phyloP scores from a whole-genome alignment of 148 eudicot genomes.

The Heliamphora exappendiculata region DNA sequence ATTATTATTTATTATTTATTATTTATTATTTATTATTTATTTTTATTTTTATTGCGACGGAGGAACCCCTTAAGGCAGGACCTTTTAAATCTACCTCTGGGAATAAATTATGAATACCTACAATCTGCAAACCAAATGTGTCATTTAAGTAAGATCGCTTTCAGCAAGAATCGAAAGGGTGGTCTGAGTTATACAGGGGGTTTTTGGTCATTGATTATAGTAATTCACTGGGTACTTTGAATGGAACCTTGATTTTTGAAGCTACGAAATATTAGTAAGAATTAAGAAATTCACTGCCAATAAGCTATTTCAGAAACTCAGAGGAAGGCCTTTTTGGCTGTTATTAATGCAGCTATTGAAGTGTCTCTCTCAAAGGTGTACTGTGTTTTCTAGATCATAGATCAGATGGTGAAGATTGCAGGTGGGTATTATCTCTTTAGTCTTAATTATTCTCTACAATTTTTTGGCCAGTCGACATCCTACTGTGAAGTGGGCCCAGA shows the following conservation, averaged over 20 bases:
- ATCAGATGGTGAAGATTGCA: not conserved
- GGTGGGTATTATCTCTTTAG: not conserved
- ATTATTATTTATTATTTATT: too few species aligned
- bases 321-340: not conserved
- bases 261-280: not conserved
- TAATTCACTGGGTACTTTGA: too few species aligned
- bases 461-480: conserved; percentile 59
- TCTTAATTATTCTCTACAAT: not conserved
- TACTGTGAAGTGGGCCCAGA: conserved; percentile 68
- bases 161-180: too few species aligned
- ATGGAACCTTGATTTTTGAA: too few species aligned
- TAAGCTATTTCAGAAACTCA: not conserved
- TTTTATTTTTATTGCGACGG: too few species aligned
- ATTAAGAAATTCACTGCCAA: not conserved
- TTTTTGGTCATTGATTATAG: too few species aligned
- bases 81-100: too few species aligned
- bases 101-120: not conserved
- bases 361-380: not conserved
- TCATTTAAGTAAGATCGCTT: too few species aligned
- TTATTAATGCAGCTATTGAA: not conserved
- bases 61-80: too few species aligned
- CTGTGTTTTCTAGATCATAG: not conserved
- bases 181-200: too few species aligned
- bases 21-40: too few species aligned
- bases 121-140: too few species aligned